Evolutionary conservation across 768 basidiomycete species (phyloP), one percentile per base, ranked within the genome.

Genomic region (Boletus fagicola): DNA sequence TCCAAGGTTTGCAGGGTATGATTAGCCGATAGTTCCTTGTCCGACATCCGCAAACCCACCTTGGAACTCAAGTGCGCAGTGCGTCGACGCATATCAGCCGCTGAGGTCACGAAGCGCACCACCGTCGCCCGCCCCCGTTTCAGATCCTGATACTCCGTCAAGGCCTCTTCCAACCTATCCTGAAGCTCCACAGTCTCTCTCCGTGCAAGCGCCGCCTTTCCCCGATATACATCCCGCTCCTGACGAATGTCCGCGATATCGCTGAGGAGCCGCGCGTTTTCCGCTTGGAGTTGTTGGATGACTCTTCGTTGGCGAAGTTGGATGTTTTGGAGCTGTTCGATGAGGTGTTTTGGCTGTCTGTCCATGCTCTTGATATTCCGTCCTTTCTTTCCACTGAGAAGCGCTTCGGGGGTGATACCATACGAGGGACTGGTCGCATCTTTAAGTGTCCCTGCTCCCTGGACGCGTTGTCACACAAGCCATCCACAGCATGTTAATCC

Each of bases 211-310:
- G 62, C 68, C 0, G 44, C 62, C 42, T 69, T 65, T 49, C 54
- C 59, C 15, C 62, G 63, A 47, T 66, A 71, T 7, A 30, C 35
- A 26, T 71, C 70, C 31, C 70, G 62, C 49, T 70, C 68, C 30
- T 58, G 68, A 28, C 70, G 70, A 16, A 71, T 24, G 11, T 71
- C 65, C 5, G 18, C 59, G 22, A 71, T 65, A n/a, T 70, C 65
- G 30, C 51, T 51, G 35, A 72, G 59, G 6, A 61, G 54, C 28
- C 69, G 58, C 2, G 61, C 55, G 12, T 61, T 62, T n/a, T 71
- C 68, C 1, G 57, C 66, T 42, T 69, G 69, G 13, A 69, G 60
- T 28, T 68, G 65, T 38, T 67, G 67, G 20, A 70, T 68, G 46
- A 60, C 38, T 15, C 53, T 65, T 35, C 62, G 68, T 49, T 70